Percentiles rank a stretch among this genome's conserved stretches.
These are phyloP conservation scores for Madurella mycetomatis DNA, from an alignment of 2,329 filamentous ascomycete species.

Conservation along the genomic window DNA sequence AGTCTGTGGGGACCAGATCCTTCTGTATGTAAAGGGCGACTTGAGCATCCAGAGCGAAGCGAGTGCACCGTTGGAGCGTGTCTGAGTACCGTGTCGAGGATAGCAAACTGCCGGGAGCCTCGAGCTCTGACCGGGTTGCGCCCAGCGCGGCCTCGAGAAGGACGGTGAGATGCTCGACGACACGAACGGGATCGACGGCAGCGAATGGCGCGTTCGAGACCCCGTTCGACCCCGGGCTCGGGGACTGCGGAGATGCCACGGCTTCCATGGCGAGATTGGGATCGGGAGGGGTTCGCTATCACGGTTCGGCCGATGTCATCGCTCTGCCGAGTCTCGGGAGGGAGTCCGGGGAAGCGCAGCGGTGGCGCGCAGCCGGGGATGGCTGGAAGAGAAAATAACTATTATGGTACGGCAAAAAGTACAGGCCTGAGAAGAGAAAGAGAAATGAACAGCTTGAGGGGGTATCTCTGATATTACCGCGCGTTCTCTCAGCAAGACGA, in stretches of 20 bases:
- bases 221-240: conserved; percentile 45
- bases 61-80: conserved; percentile 79
- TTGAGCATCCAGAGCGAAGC: conserved; percentile 86
- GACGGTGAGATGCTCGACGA: conserved; percentile 67
- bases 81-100: conserved; percentile 68
- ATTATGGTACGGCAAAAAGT: conserved; percentile 10
- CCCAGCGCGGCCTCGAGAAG: conserved; percentile 71
- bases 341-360: conserved; percentile 1
- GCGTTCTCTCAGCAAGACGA: conserved; percentile 7
- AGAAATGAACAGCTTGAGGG: background rate
- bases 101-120: conserved; percentile 76
- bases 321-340: conserved; percentile 7
- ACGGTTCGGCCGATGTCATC: conserved; percentile 17
- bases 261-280: conserved; percentile 21
- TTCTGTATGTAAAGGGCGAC: conserved; percentile 89
- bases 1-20: conserved; percentile 57
- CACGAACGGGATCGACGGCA: conserved; percentile 60
- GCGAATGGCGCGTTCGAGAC: conserved; percentile 44
- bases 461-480: conserved; percentile 20
- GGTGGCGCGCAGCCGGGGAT: conserved; percentile 2
- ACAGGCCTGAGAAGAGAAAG: conserved; percentile 10
- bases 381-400: conserved; percentile 5
- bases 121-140: conserved; percentile 71
- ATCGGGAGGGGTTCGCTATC: background rate
- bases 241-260: conserved; percentile 37